Evolutionary conservation across 305 asterid genomes (phyloP).

Genomic region (Solanum chacoense): DNA sequence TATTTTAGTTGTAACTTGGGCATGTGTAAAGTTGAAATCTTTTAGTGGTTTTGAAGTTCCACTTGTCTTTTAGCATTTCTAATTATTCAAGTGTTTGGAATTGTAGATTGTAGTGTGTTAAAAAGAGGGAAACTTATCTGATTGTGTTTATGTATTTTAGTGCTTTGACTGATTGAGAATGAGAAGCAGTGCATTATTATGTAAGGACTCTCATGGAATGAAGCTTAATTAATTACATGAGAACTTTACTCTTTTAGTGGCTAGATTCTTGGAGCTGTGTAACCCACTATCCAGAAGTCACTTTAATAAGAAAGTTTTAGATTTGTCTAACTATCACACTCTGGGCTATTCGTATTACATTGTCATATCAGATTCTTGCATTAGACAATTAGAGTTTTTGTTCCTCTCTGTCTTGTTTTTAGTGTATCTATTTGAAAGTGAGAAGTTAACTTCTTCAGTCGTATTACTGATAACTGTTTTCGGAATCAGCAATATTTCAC

Average conservation of each 20-base stretch:
- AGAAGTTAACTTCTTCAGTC: background rate
- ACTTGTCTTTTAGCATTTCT: background rate
- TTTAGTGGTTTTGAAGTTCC: background rate
- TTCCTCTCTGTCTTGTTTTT: background rate
- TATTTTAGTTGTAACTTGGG: background rate
- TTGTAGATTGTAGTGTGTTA: background rate
- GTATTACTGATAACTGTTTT: background rate
- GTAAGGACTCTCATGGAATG: background rate
- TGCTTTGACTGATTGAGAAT: background rate
- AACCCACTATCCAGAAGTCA: background rate
- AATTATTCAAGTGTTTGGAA: background rate
- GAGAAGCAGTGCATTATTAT: background rate
- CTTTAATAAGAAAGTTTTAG: background rate
- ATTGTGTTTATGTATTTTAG: background rate
- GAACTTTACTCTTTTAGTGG: background rate
- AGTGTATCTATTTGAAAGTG: background rate
- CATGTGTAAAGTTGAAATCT: background rate
- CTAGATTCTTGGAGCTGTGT: background rate
- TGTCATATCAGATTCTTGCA: background rate
- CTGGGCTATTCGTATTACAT: background rate
- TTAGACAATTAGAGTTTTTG: background rate
- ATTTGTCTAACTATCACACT: background rate
- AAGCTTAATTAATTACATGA: background rate
- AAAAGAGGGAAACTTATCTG: background rate
- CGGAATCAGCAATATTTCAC: conserved; percentile 45